Evolutionary conservation across 345 rosid species (phyloP).

Genomic region (Eucalyptus cloeziana): DNA sequence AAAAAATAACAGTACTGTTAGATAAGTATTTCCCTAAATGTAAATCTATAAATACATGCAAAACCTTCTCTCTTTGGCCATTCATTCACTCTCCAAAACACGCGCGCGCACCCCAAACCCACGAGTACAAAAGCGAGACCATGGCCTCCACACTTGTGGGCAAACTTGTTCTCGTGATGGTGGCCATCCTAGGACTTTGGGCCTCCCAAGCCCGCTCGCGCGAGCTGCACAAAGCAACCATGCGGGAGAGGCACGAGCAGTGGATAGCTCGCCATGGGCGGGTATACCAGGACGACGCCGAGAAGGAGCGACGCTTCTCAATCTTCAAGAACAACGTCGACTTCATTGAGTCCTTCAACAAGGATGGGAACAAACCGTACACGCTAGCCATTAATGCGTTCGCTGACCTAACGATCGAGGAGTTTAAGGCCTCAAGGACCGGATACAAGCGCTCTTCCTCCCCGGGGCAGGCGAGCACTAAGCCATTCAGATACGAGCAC

Average conservation of each 20-base stretch:
- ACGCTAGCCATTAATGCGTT: conserved; percentile 17
- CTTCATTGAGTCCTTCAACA: conserved; percentile 15
- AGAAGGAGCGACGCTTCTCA: conserved; percentile 12
- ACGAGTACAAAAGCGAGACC: too few relatives aligned
- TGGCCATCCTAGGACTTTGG: background rate
- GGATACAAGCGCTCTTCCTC: background rate
- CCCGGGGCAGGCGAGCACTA: background rate
- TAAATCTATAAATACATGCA: too few relatives aligned
- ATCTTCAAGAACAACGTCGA: conserved; percentile 14
- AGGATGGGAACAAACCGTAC: conserved; percentile 1
- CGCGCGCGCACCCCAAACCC: too few relatives aligned
- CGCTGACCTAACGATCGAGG: conserved; percentile 15
- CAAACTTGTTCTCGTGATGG: background rate
- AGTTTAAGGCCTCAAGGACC: background rate
- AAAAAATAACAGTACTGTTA: too few relatives aligned
- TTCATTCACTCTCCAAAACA: too few relatives aligned
- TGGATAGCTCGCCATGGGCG: too few relatives aligned
- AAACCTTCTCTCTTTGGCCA: too few relatives aligned
- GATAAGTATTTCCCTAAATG: too few relatives aligned
- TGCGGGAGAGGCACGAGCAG: too few relatives aligned
- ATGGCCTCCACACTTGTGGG: background rate
- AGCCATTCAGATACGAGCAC: background rate
- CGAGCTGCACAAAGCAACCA: background rate
- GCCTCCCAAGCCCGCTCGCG: background rate
- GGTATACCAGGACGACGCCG: background rate